Evolutionary conservation across 768 basidiomycete genomes (phyloP), one percentile per base, ranked within the genome.

Genomic region (Coprinopsis marcescibilis): DNA sequence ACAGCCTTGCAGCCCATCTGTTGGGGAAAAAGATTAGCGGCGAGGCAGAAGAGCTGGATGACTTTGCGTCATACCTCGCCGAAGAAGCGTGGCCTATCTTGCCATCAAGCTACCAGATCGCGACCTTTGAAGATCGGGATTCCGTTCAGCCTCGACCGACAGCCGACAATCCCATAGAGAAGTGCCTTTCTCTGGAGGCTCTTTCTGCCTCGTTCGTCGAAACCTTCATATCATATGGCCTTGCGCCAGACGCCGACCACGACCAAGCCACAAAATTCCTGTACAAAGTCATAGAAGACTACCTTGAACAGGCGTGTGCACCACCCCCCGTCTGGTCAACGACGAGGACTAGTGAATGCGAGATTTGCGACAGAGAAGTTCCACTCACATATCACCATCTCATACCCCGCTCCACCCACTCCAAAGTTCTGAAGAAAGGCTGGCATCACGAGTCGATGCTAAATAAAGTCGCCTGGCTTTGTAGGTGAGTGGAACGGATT

Each of bases 341-440:
- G 11, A 81, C 80, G 19, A 67, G 79, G 5, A 70, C 72, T 21
- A 63, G 51, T 14, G 73, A 74, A 52, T 81, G 80, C 62, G 78
- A 80, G 63, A 75, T 83, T 20, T 83, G 80, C 57, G 69, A 70
- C 51, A 67, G 78, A n/a, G 68, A 66, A 42, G 69, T 79, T 2
- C 75, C 73, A 10, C 60, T 81, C 55, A 81, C 79, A 15, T 81
- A 80, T 55, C 78, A 81, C 57, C 78, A 81, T 49, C 68, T 81
- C 24, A 77, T 81, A 36, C 79, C 79, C 1, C 68, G 75, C 21
- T 71, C 72, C 17, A 68, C 62, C 14, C 79, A 83, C 49, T 61
- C 66, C 2, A 81, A 78, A 57, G 77, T 65, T n/a, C 52, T 75
- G 32, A 80, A 78, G 66, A 73, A 71, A 58, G 72, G 69, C 38